A percentile compares a stretch with the other conserved stretches of the same genome.
These are phyloP conservation scores for Chlamydomonas sp. DNA, from an alignment of 139 green algal genomes.

Conservation along the genomic window DNA sequence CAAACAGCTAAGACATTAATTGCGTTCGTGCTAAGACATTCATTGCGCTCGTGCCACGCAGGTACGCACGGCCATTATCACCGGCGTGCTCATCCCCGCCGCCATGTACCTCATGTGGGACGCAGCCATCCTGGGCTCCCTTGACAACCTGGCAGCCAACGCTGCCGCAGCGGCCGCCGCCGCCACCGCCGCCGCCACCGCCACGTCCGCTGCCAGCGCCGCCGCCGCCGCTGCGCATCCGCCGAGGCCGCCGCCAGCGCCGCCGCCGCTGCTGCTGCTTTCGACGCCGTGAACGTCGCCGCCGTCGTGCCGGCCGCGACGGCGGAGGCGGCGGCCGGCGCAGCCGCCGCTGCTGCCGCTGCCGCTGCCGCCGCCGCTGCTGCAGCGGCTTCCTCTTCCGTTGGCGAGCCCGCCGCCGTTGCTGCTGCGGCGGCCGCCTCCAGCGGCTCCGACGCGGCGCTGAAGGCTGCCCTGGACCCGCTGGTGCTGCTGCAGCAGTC, in stretches of 20 bases:
- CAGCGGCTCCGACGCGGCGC: neutral
- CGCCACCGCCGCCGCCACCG: neutral
- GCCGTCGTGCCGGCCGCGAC: neutral
- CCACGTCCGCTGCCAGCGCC: neutral
- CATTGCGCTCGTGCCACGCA: neutral
- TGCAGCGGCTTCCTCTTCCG: neutral
- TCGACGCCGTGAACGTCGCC: neutral
- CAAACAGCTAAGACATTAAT: neutral
- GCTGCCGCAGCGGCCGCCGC: neutral
- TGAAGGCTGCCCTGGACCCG: conserved; percentile 25
- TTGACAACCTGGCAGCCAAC: conserved; percentile 31
- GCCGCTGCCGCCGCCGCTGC: neutral
- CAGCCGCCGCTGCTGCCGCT: neutral
- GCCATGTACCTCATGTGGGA: conserved; percentile 89
- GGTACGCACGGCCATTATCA: conserved; percentile 20
- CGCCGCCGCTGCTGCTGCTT: neutral
- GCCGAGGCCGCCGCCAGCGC: neutral
- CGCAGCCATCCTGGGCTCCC: conserved; percentile 78
- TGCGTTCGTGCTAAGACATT: neutral
- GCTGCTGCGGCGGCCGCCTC: neutral
- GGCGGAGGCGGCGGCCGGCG: neutral
- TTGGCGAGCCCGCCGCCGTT: neutral
- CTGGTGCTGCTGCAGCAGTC: conserved; percentile 37
- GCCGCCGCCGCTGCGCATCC: neutral
- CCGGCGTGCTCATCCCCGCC: conserved; percentile 69